These are phyloP conservation scores for Candida nitratophila DNA, from an alignment of 805 yeast genomes.

Conservation along the genomic window DNA sequence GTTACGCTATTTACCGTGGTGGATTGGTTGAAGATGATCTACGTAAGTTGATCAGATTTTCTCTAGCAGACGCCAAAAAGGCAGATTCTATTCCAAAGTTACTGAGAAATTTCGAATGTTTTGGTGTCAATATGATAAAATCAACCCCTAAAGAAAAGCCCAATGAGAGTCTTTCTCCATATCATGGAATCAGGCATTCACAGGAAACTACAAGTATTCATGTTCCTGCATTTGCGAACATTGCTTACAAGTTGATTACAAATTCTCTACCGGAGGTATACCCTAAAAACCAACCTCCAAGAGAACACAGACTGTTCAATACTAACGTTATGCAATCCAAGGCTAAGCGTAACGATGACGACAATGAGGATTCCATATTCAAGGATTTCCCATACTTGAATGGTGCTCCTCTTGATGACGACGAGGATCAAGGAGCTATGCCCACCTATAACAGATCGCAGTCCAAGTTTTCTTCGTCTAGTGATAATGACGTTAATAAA, in stretches of 20 bases:
- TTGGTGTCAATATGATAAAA: constrained; percentile 29
- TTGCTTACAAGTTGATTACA: constrained; percentile 18
- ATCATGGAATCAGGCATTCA: constrained; percentile 40
- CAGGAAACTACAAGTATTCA: constrained; percentile 13
- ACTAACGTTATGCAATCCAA: background rate
- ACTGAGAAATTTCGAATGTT: constrained; percentile 45
- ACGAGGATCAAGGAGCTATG: constrained; percentile 4
- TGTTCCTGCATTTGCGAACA: constrained; percentile 20
- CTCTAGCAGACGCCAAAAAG: constrained; percentile 19
- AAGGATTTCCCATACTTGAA: constrained; percentile 46
- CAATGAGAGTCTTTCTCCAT: constrained; percentile 37
- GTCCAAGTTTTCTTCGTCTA: background rate
- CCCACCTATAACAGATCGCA: background rate
- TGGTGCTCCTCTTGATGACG: constrained; percentile 23
- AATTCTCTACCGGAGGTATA: constrained; percentile 22
- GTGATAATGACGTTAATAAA: constrained; percentile 1
- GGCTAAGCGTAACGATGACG: constrained; percentile 1
- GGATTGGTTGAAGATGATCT: constrained; percentile 74
- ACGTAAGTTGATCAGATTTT: constrained; percentile 57
- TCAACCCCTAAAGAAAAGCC: constrained; percentile 29
- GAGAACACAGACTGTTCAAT: background rate
- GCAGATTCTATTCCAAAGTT: constrained; percentile 38
- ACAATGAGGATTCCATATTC: constrained; percentile 28
- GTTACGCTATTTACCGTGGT: constrained; percentile 76
- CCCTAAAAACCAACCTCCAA: constrained; percentile 6